Evolutionary conservation across 2,329 filamentous ascomycete genomes (phyloP).

Genomic region (Microdochium nivale): DNA sequence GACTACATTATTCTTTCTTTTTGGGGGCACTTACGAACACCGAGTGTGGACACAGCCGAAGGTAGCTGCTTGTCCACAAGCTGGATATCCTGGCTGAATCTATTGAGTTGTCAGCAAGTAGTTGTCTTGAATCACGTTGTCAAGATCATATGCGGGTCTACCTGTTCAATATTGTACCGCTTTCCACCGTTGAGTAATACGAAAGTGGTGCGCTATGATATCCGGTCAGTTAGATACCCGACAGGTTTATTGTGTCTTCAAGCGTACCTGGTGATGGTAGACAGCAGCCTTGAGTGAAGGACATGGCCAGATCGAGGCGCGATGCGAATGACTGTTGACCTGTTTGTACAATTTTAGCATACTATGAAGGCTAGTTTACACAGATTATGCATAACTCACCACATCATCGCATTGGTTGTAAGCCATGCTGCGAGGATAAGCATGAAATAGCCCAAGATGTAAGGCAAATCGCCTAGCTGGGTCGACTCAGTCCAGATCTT

Average conservation of each 20-base stretch:
- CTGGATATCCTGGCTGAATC: slow-evolving; percentile 4
- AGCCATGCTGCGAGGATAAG: slow-evolving; percentile 25
- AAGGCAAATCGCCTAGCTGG: slow-evolving; percentile 15
- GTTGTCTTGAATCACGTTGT: neutral
- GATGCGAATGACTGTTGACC: slow-evolving; percentile 22
- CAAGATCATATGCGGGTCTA: neutral
- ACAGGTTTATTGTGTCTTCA: slow-evolving; percentile 15
- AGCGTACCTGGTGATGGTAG: slow-evolving; percentile 22
- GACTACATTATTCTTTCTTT: slow-evolving; percentile 25
- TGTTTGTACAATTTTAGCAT: slow-evolving; percentile 5
- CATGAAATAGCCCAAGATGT: slow-evolving; percentile 25
- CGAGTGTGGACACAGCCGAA: slow-evolving; percentile 19
- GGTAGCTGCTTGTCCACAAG: slow-evolving; percentile 12
- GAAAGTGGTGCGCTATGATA: neutral
- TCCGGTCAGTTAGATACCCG: slow-evolving; percentile 2
- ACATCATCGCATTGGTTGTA: slow-evolving; percentile 24
- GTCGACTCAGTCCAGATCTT: slow-evolving; percentile 27
- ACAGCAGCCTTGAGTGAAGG: slow-evolving; percentile 16
- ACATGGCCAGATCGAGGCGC: slow-evolving; percentile 29
- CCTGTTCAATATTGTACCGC: neutral
- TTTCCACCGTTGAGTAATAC: neutral
- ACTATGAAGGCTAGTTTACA: neutral
- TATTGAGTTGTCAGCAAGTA: neutral
- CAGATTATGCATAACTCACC: too few relatives aligned
- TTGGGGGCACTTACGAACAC: slow-evolving; percentile 28